Percentiles rank a stretch among this genome's conserved stretches.
These are phyloP conservation scores for Physcomitrium patens DNA, from an alignment of 225 moss, liverwort and hornwort species.

Conservation along the genomic window DNA sequence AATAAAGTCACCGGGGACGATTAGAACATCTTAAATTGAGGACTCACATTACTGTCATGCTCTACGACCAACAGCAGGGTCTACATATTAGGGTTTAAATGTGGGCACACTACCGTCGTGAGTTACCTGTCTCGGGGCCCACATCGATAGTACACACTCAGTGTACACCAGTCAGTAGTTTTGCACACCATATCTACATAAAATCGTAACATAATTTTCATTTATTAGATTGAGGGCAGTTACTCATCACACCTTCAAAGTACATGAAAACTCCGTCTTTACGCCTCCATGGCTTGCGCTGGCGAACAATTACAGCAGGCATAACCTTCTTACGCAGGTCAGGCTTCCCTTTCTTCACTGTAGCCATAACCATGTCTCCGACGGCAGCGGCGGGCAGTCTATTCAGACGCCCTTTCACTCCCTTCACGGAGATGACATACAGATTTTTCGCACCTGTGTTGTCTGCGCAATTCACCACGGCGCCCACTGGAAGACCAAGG, in stretches of 20 bases:
- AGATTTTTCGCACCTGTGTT: conserved; percentile 87
- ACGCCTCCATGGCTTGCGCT: conserved; percentile 87
- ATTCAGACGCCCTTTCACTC: conserved; percentile 84
- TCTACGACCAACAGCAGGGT: too few relatives aligned
- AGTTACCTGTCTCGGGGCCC: too few relatives aligned
- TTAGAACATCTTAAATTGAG: too few relatives aligned
- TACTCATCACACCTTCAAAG: conserved; percentile 70
- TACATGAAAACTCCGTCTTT: conserved; percentile 97
- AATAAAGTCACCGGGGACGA: too few relatives aligned
- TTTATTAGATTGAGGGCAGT: background rate
- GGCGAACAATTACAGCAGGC: conserved; percentile 91
- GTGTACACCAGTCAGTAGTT: too few relatives aligned
- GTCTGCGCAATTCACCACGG: conserved; percentile 81
- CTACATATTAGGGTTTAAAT: too few relatives aligned
- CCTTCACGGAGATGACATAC: conserved; percentile 85
- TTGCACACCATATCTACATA: too few relatives aligned
- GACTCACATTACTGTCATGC: too few relatives aligned
- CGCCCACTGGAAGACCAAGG: conserved; percentile 74
- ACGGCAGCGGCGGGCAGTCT: conserved; percentile 87
- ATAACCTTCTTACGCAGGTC: conserved; percentile 87
- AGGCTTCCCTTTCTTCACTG: conserved; percentile 88
- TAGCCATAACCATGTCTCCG: conserved; percentile 95
- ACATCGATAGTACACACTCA: too few relatives aligned
- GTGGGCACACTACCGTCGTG: too few relatives aligned
- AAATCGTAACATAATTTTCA: too few relatives aligned